Evolutionary conservation across 176 grass and related monocot genomes (phyloP).

Genomic region (Triticum monococcum): DNA sequence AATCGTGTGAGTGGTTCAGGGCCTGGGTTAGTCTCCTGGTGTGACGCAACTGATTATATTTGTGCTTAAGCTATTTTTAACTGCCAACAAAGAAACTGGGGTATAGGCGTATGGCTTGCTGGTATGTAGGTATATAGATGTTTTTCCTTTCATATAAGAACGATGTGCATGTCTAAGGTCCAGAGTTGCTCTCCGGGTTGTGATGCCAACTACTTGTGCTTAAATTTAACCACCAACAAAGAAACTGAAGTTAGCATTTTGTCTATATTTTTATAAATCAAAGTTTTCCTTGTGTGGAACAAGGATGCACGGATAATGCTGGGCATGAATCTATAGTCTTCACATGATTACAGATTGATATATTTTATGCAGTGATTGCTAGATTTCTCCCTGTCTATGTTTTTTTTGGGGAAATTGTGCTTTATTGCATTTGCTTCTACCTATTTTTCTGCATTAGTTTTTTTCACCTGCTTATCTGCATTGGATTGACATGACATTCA

Average conservation of each 20-base stretch:
- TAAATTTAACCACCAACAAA: not conserved
- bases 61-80: not conserved
- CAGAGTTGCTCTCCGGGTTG: not conserved
- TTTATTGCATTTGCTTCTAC: not conserved
- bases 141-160: not conserved
- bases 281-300: not conserved
- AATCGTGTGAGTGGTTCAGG: not conserved
- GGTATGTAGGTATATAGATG: not conserved
- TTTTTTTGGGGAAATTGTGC: not conserved
- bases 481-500: not conserved
- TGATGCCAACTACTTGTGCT: not conserved
- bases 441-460: too few species aligned
- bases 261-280: not conserved
- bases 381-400: not conserved
- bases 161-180: not conserved
- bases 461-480: not conserved
- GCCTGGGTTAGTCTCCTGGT: not conserved
- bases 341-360: not conserved
- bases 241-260: not conserved
- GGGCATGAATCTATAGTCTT: not conserved
- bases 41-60: not conserved
- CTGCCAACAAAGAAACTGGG: too few species aligned
- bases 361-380: not conserved
- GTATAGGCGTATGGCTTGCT: not conserved
- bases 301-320: not conserved